A percentile compares a stretch with the other conserved stretches of the same genome.
phyloP scores from a whole-genome alignment of 208 protist genomes.

The Trypanosomatidae sp. region DNA sequence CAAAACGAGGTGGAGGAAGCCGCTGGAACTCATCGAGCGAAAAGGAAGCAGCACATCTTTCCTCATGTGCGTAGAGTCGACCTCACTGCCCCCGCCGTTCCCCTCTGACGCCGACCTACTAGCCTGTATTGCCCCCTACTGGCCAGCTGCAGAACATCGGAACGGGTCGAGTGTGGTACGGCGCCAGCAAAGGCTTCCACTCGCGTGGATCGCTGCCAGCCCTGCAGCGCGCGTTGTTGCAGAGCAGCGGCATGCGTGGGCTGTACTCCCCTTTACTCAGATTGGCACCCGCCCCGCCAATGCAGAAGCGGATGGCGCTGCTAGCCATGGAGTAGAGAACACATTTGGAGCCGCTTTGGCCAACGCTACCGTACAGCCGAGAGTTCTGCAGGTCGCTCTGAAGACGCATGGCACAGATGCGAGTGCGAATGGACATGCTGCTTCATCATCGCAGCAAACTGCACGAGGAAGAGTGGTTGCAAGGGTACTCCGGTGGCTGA shows the following conservation, averaged over 20 bases:
- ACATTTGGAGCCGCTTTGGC: conserved; percentile 26
- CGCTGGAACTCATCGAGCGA: background rate
- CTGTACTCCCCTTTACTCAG: conserved; percentile 31
- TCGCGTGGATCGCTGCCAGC: conserved; percentile 39
- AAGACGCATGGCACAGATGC: background rate
- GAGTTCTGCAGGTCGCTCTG: conserved; percentile 13
- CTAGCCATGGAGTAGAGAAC: conserved; percentile 6
- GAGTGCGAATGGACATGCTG: background rate
- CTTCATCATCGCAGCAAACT: background rate
- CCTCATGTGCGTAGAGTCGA: background rate
- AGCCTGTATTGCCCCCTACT: conserved; percentile 25
- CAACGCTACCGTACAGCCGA: conserved; percentile 34
- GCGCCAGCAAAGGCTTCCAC: conserved; percentile 30
- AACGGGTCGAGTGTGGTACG: background rate
- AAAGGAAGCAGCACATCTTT: background rate
- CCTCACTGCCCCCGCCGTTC: background rate
- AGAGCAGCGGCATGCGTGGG: conserved; percentile 41
- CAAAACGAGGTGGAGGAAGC: no score
- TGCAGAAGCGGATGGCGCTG: background rate
- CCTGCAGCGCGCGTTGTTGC: conserved; percentile 38
- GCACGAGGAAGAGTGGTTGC: background rate
- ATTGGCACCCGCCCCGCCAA: conserved; percentile 1
- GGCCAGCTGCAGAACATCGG: conserved; percentile 2
- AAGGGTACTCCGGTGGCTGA: conserved; percentile 16
- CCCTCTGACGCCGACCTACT: conserved; percentile 1